Percentiles rank a stretch among this genome's conserved stretches.
These are phyloP conservation scores for Pecoramyces ruminantium DNA, from an alignment of 192 early-diverging fungal genomes.

Conservation along the genomic window DNA sequence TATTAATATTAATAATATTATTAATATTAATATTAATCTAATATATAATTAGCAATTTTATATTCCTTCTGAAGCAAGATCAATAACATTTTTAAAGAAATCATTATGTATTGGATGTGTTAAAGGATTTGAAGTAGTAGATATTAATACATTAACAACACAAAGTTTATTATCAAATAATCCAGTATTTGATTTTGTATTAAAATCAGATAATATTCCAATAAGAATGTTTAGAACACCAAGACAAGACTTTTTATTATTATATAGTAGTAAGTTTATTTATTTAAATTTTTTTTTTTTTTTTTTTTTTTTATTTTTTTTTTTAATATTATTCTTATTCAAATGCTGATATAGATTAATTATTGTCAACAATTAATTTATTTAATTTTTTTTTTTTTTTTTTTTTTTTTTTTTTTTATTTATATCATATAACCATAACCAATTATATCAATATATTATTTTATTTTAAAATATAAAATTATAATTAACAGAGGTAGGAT, in stretches of 20 bases:
- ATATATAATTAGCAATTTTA: constrained; percentile 70
- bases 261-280: background rate
- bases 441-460: too few species aligned
- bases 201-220: background rate
- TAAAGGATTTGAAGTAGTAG: constrained; percentile 87
- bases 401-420: too few species aligned
- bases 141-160: constrained; percentile 64
- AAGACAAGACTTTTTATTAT: background rate
- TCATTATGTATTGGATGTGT: constrained; percentile 79
- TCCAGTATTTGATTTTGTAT: background rate
- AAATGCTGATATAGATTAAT: too few species aligned
- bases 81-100: constrained; percentile 67
- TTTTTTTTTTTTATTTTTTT: too few species aligned
- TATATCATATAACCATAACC: too few species aligned
- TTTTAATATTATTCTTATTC: too few species aligned
- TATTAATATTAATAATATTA: too few species aligned
- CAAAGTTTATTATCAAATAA: constrained; percentile 28
- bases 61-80: constrained; percentile 74
- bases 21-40: too few species aligned
- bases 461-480: background rate
- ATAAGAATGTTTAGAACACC: background rate
- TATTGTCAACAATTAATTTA: too few species aligned
- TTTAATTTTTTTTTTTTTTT: too few species aligned
- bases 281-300: too few species aligned
- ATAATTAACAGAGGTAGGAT: constrained; percentile 15